phyloP scores from a whole-genome alignment of 179 eudicot genomes.

The Beta lomatogona region DNA sequence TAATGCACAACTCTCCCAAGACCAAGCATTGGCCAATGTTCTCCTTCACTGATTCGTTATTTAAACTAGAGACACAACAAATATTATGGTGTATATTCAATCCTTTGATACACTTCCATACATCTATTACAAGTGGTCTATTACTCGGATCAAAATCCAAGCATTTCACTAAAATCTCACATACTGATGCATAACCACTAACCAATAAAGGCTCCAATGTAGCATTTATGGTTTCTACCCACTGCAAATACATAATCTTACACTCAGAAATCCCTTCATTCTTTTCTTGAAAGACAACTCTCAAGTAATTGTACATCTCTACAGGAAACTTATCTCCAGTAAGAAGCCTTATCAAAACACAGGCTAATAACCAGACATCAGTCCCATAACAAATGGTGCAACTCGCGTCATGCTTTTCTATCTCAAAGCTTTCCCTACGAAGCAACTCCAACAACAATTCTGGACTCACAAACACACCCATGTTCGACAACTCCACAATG shows the following conservation, averaged over 20 bases:
- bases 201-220: constrained; percentile 38
- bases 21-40: constrained; percentile 43
- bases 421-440: constrained; percentile 39
- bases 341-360: constrained; percentile 58
- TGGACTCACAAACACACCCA: constrained; percentile 59
- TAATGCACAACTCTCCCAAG: constrained; percentile 54
- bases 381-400: constrained; percentile 38
- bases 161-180: constrained; percentile 53
- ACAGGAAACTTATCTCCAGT: constrained; percentile 55
- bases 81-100: constrained; percentile 33
- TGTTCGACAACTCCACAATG: constrained; percentile 27
- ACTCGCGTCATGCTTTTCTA: constrained; percentile 28
- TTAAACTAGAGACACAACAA: constrained; percentile 27
- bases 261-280: constrained; percentile 35
- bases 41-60: constrained; percentile 22
- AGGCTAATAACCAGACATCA: constrained; percentile 80
- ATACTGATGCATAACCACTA: constrained; percentile 30
- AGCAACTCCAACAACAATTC: constrained; percentile 55
- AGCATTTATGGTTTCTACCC: constrained; percentile 40
- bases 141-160: constrained; percentile 48
- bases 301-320: constrained; percentile 38
- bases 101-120: constrained; percentile 63
- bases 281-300: constrained; percentile 18
- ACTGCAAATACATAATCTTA: constrained; percentile 33
- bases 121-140: constrained; percentile 52